Evolutionary conservation across 1,284 basidiomycete species (phyloP).

Genomic region (Inonotus hispidus): DNA sequence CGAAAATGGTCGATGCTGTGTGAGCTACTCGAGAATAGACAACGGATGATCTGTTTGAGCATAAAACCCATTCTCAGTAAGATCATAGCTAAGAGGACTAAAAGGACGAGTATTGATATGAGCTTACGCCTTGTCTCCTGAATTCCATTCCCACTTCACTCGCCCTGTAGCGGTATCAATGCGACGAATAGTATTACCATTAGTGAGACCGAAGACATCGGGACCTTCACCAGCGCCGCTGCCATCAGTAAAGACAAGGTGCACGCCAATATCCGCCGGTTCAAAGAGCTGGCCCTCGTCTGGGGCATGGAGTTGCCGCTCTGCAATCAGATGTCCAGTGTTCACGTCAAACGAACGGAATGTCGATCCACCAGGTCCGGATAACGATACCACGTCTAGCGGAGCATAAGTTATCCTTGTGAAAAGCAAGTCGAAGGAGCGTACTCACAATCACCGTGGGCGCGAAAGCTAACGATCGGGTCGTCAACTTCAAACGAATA

Average conservation of each 20-base stretch:
- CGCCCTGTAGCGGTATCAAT: conserved; percentile 45
- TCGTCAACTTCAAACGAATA: conserved; percentile 66
- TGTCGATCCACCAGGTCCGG: conserved; percentile 67
- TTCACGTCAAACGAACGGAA: conserved; percentile 65
- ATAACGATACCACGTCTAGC: conserved; percentile 66
- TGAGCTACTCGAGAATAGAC: conserved; percentile 58
- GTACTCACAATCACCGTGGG: conserved; percentile 52
- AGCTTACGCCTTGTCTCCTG: conserved; percentile 57
- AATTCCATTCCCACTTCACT: conserved; percentile 59
- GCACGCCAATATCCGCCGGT: conserved; percentile 42
- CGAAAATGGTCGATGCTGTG: conserved; percentile 52
- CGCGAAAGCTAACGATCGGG: conserved; percentile 63
- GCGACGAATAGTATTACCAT: conserved; percentile 50
- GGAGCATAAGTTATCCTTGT: neutral
- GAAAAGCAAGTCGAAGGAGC: neutral
- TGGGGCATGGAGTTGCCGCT: conserved; percentile 53
- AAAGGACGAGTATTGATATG: neutral
- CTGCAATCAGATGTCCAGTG: conserved; percentile 67
- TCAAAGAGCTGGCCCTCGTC: conserved; percentile 42
- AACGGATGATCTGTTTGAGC: conserved; percentile 47
- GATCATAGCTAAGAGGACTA: neutral
- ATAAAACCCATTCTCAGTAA: neutral
- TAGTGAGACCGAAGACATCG: conserved; percentile 51
- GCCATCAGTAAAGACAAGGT: conserved; percentile 33
- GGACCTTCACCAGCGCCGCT: conserved; percentile 24